Evolutionary conservation across 176 grass and related monocot species (phyloP).

Genomic region (Carex scoparia): DNA sequence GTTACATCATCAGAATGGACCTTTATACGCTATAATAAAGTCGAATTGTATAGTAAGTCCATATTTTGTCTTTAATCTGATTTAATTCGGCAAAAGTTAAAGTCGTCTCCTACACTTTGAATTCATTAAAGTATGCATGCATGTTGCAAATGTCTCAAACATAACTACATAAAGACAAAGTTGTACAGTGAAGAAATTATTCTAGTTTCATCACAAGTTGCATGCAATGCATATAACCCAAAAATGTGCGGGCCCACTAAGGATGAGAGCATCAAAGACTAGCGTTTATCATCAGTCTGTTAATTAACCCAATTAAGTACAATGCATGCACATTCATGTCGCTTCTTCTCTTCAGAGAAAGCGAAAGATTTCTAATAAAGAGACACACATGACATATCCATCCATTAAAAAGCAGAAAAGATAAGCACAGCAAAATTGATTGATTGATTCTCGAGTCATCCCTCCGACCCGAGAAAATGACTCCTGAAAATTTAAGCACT

Average conservation of each 20-base stretch:
- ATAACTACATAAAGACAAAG: neutral
- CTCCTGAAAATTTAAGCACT: neutral
- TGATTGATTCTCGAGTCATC: conserved; percentile 22
- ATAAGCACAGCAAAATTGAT: conserved; percentile 21
- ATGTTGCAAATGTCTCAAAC: neutral
- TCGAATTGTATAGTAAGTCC: no score
- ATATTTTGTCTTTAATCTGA: neutral
- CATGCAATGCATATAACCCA: neutral
- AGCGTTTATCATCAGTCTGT: neutral
- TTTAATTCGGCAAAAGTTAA: neutral
- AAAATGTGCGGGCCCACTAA: neutral
- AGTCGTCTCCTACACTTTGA: neutral
- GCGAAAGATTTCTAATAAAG: neutral
- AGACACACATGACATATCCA: neutral
- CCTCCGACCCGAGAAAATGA: neutral
- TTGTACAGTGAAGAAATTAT: neutral
- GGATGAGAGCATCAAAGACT: neutral
- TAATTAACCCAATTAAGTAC: neutral
- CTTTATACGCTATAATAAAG: no score
- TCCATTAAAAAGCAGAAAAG: conserved; percentile 18
- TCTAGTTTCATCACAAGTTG: neutral
- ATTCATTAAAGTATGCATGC: neutral
- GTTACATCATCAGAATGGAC: no score
- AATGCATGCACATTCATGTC: neutral
- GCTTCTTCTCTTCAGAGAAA: neutral